Evolutionary conservation across 1,284 basidiomycete species (phyloP).

Genomic region (Kwoniella shivajii): DNA sequence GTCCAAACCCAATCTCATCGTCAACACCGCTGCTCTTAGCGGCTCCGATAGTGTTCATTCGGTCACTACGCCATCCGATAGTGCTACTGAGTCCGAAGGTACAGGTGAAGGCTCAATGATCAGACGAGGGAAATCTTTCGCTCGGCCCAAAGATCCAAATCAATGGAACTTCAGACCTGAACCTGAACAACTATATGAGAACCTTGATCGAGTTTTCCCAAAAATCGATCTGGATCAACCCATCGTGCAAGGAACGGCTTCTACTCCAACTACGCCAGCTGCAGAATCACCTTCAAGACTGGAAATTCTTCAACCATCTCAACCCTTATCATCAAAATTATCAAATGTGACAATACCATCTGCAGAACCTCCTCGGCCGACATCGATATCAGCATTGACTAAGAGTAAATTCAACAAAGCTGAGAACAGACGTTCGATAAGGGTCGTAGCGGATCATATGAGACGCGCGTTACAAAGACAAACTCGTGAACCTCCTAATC

Average conservation of each 20-base stretch:
- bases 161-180: slow-evolving; percentile 84
- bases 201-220: slow-evolving; percentile 93
- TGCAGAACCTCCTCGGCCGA: slow-evolving; percentile 1
- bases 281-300: slow-evolving; percentile 34
- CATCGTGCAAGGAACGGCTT: slow-evolving; percentile 77
- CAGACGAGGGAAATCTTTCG: slow-evolving; percentile 40
- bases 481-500: neutral
- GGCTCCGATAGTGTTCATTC: slow-evolving; percentile 6
- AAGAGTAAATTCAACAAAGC: slow-evolving; percentile 44
- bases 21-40: slow-evolving; percentile 29
- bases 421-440: slow-evolving; percentile 74
- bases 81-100: slow-evolving; percentile 35
- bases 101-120: slow-evolving; percentile 22
- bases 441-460: slow-evolving; percentile 71
- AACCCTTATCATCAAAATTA: neutral
- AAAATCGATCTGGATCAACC: slow-evolving; percentile 95
- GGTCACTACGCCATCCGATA: slow-evolving; percentile 34
- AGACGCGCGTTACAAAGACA: slow-evolving; percentile 54
- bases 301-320: slow-evolving; percentile 1
- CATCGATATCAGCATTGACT: slow-evolving; percentile 2
- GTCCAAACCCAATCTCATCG: slow-evolving; percentile 35
- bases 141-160: slow-evolving; percentile 36
- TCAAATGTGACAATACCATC: neutral
- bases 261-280: slow-evolving; percentile 64
- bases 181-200: slow-evolving; percentile 90